Conservation (phyloP, 768 basidiomycete genomes). For the Glaciozyma antarctica region DNA sequence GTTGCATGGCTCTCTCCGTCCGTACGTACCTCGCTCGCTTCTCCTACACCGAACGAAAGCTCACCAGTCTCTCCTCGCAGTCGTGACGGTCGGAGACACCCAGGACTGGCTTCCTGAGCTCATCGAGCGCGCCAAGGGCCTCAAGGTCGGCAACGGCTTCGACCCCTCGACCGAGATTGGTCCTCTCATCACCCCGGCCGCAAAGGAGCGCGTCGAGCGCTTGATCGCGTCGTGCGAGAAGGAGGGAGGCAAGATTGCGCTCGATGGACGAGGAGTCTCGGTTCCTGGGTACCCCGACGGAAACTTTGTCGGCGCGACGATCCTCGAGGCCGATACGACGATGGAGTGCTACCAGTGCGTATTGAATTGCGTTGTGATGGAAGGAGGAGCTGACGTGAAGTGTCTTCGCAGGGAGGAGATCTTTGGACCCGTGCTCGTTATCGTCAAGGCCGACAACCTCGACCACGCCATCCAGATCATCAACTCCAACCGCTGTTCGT, state of each 20-base stretch:
- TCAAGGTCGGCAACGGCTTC: conserved; percentile 84
- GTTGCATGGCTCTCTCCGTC: conserved; percentile 94
- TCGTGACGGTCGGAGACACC: conserved; percentile 65
- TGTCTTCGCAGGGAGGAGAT: conserved; percentile 67
- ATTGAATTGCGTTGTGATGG: conserved; percentile 32
- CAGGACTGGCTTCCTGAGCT: conserved; percentile 78
- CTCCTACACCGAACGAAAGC: too few relatives aligned
- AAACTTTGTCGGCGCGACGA: conserved; percentile 89
- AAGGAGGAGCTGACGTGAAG: background rate
- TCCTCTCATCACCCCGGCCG: conserved; percentile 56
- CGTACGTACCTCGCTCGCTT: conserved; percentile 45
- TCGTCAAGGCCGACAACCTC: conserved; percentile 67
- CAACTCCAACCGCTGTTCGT: conserved; percentile 71
- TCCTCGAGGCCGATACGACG: conserved; percentile 67
- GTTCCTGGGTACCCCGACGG: conserved; percentile 66
- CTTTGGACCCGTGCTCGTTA: conserved; percentile 79
- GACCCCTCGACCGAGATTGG: conserved; percentile 70
- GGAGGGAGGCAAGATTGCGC: conserved; percentile 74
- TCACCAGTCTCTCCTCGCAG: conserved; percentile 12
- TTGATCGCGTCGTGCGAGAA: conserved; percentile 52
- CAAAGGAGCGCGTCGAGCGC: conserved; percentile 64
- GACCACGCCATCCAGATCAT: conserved; percentile 85
- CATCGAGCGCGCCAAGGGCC: conserved; percentile 63
- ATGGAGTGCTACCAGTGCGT: conserved; percentile 81
- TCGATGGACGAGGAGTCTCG: conserved; percentile 67